Conservation (phyloP, 495 filamentous ascomycete genomes). For the Neurospora cerealis region DNA sequence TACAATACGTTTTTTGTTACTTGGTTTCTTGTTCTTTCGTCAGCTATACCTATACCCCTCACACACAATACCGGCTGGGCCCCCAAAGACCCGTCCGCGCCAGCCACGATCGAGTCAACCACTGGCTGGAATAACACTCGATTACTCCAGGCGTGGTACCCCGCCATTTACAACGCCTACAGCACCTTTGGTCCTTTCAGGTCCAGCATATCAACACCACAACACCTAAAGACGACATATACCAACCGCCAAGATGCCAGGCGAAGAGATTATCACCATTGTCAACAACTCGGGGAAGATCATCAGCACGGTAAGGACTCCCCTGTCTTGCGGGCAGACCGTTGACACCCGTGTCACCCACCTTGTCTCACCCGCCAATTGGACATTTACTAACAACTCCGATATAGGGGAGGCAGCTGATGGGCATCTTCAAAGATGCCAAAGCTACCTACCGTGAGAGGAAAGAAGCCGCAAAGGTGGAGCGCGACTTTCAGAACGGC, state of each 20-base stretch:
- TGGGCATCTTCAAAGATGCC: slow-evolving; percentile 80
- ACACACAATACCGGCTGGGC: neutral
- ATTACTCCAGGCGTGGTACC: neutral
- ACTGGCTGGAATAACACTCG: neutral
- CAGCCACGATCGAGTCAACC: neutral
- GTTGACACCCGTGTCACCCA: neutral
- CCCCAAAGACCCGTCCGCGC: neutral
- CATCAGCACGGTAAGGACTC: slow-evolving; percentile 67
- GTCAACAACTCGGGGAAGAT: slow-evolving; percentile 90
- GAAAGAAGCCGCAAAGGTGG: slow-evolving; percentile 64
- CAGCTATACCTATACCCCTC: neutral
- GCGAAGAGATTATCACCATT: slow-evolving; percentile 69
- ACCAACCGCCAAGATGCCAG: slow-evolving; percentile 30
- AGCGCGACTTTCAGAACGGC: slow-evolving; percentile 33
- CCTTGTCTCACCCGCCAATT: neutral
- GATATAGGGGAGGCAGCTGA: slow-evolving; percentile 70
- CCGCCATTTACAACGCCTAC: neutral
- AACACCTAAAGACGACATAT: neutral
- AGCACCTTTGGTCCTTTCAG: neutral
- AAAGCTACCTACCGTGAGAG: slow-evolving; percentile 75
- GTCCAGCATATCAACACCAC: neutral
- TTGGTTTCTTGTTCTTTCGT: neutral
- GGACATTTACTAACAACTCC: slow-evolving; percentile 7
- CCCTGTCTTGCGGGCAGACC: neutral
- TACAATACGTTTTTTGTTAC: neutral